A percentile compares a stretch with the other conserved stretches of the same genome.
phyloP scores from a whole-genome alignment of 2,329 filamentous ascomycete species.

The Fusarium circinatum region DNA sequence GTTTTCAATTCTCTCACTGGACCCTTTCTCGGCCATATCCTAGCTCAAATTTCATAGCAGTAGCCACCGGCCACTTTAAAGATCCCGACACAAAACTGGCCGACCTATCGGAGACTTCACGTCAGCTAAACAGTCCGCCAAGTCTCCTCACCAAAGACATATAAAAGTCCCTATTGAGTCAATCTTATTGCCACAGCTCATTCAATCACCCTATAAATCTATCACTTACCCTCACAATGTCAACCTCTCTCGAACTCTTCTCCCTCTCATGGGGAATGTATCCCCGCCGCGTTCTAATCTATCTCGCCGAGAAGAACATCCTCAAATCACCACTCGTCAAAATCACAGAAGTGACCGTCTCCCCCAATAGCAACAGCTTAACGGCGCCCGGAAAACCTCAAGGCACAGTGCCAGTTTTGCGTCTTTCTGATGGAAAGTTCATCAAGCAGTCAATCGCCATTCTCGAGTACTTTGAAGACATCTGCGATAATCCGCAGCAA shows the following conservation, averaged over 20 bases:
- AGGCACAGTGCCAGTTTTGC: slow-evolving; percentile 17
- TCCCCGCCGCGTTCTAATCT: slow-evolving; percentile 23
- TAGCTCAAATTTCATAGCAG: too few relatives aligned
- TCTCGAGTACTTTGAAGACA: slow-evolving; percentile 31
- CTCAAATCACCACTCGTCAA: slow-evolving; percentile 10
- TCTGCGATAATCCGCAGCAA: slow-evolving; percentile 10
- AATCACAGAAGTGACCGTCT: background rate
- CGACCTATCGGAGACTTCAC: slow-evolving; percentile 1
- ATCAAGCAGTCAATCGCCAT: slow-evolving; percentile 36
- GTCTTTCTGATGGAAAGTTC: slow-evolving; percentile 25
- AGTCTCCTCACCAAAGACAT: background rate
- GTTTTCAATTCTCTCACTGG: too few relatives aligned
- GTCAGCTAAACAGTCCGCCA: background rate
- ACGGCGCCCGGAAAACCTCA: slow-evolving; percentile 21
- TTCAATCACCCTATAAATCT: fast-evolving
- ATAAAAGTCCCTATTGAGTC: background rate
- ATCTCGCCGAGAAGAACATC: slow-evolving; percentile 22
- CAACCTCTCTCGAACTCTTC: slow-evolving; percentile 21
- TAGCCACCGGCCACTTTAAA: background rate
- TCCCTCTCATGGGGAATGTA: slow-evolving; percentile 25
- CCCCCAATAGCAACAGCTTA: background rate
- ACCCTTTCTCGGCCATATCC: fast-evolving
- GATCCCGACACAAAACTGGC: background rate
- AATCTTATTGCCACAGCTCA: background rate
- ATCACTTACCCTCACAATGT: background rate